Evolutionary conservation across 2,329 filamentous ascomycete genomes (phyloP).

Genomic region (Calonectria hongkongensis): DNA sequence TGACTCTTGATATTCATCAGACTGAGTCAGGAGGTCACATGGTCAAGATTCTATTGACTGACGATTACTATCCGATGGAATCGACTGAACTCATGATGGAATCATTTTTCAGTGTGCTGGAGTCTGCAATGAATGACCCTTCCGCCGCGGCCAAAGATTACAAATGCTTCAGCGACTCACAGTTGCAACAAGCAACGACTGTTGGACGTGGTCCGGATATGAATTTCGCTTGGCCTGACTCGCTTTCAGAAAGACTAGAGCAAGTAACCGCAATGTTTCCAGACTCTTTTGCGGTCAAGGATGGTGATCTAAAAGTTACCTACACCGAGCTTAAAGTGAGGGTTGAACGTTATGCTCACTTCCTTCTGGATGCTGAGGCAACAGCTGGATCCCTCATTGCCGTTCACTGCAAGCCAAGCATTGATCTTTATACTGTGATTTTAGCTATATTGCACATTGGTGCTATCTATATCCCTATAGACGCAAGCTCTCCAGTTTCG

Average conservation of each 20-base stretch:
- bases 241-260: background rate
- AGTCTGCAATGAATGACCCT: background rate
- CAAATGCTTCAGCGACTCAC: background rate
- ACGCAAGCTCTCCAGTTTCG: background rate
- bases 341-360: background rate
- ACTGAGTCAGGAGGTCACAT: background rate
- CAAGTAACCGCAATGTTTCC: background rate
- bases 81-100: background rate
- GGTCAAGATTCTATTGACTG: background rate
- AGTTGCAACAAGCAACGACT: background rate
- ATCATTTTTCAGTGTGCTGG: background rate
- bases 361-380: background rate
- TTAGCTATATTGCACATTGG: background rate
- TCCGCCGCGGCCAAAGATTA: background rate
- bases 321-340: background rate
- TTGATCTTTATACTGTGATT: background rate
- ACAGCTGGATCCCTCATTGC: background rate
- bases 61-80: background rate
- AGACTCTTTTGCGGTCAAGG: background rate
- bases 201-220: background rate
- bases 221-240: background rate
- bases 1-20: background rate
- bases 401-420: background rate
- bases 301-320: background rate
- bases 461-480: background rate